A percentile compares a stretch with the other conserved stretches of the same genome.
phyloP scores from a whole-genome alignment of 305 asterid species.

The Rubia peregrina region DNA sequence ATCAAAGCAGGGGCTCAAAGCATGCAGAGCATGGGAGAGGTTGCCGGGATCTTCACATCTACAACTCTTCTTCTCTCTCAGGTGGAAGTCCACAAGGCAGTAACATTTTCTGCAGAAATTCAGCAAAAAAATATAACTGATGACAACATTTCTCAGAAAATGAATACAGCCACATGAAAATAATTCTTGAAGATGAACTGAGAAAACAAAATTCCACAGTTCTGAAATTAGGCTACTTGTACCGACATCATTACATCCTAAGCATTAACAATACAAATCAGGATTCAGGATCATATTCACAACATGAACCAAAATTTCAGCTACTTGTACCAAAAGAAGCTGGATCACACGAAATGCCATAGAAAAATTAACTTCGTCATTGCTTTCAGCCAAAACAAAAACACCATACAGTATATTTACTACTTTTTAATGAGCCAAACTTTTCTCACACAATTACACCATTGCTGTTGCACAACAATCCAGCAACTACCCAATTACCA shows the following conservation, averaged over 20 bases:
- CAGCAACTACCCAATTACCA: not conserved
- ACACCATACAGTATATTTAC: not conserved
- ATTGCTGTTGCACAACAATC: not conserved
- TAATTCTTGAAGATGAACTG: not conserved
- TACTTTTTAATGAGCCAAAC: not conserved
- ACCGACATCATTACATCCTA: not conserved
- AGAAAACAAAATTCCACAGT: not conserved
- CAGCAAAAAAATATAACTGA: not conserved
- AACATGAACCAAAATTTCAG: not conserved
- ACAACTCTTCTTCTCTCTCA: slow-evolving; percentile 76
- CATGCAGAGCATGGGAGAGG: not conserved
- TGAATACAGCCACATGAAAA: not conserved
- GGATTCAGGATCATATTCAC: not conserved
- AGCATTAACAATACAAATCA: not conserved
- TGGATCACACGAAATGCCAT: not conserved
- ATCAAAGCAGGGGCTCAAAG: not conserved
- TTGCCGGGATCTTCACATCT: not conserved
- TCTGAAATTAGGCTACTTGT: not conserved
- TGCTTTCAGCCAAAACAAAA: not conserved
- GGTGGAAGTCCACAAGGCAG: slow-evolving; percentile 96
- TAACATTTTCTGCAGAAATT: slow-evolving; percentile 76
- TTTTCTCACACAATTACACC: too few relatives aligned
- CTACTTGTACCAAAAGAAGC: not conserved
- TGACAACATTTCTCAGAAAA: not conserved
- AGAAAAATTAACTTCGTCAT: not conserved